Conservation (phyloP, 352 stramenopile genomes). For the Pythium monospermum region DNA sequence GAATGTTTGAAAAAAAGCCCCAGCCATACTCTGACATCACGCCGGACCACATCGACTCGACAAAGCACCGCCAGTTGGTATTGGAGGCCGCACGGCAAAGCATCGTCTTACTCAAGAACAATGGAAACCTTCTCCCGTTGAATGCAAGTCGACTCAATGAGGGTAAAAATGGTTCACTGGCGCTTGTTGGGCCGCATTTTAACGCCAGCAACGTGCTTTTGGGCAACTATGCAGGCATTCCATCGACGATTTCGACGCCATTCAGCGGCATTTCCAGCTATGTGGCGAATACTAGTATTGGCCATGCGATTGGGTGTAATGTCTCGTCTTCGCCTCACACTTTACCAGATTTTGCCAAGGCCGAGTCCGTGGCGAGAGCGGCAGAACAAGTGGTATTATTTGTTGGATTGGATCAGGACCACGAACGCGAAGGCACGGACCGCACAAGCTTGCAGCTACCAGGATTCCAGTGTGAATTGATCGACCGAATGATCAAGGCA, state of each 20-base stretch:
- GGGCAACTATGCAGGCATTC: conserved; percentile 72
- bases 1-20: conserved; percentile 81
- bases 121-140: conserved; percentile 54
- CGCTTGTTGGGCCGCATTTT: conserved; percentile 76
- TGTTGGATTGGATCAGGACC: conserved; percentile 54
- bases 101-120: conserved; percentile 91
- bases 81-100: conserved; percentile 64
- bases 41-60: conserved; percentile 43
- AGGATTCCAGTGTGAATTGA: conserved; percentile 54
- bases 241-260: conserved; percentile 55
- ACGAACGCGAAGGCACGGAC: conserved; percentile 70
- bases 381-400: conserved; percentile 54
- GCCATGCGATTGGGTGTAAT: conserved; percentile 50
- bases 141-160: conserved; percentile 13
- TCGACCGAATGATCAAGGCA: conserved; percentile 43
- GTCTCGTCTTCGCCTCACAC: conserved; percentile 38
- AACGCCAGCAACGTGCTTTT: conserved; percentile 51
- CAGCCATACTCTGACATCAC: conserved; percentile 61
- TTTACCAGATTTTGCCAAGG: conserved; percentile 42
- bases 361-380: conserved; percentile 27
- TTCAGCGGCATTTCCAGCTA: conserved; percentile 37
- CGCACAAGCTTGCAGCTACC: conserved; percentile 54
- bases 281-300: conserved; percentile 27
- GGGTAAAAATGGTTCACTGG: conserved; percentile 27
- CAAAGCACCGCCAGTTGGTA: conserved; percentile 43